Percentiles rank a stretch among this genome's conserved stretches.
phyloP scores from a whole-genome alignment of 352 stramenopile species.

The Lagenidium giganteum region DNA sequence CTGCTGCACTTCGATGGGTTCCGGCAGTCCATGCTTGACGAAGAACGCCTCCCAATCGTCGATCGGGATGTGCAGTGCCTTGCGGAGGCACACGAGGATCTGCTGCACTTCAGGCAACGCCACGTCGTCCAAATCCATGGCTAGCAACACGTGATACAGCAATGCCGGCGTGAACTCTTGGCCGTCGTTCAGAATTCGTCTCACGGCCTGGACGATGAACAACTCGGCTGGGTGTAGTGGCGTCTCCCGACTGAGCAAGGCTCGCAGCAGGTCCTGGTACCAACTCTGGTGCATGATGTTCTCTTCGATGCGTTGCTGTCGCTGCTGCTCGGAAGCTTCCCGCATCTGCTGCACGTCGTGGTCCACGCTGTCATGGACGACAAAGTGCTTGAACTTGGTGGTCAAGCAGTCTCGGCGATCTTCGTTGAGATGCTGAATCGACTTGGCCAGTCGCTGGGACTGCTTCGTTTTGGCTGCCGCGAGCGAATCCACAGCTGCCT shows the following conservation, averaged over 20 bases:
- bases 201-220: slow-evolving; percentile 51
- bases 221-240: slow-evolving; percentile 37
- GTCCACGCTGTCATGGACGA: slow-evolving; percentile 24
- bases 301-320: slow-evolving; percentile 18
- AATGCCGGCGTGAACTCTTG: slow-evolving; percentile 32
- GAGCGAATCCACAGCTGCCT: slow-evolving; percentile 38
- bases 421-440: slow-evolving; percentile 37
- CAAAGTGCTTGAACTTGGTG: slow-evolving; percentile 43
- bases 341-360: slow-evolving; percentile 50
- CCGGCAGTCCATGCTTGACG: slow-evolving; percentile 19
- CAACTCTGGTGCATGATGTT: slow-evolving; percentile 30
- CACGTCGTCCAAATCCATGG: slow-evolving; percentile 46
- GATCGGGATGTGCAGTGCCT: slow-evolving; percentile 21
- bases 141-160: slow-evolving; percentile 37
- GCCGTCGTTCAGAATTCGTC: slow-evolving; percentile 31
- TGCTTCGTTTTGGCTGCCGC: slow-evolving; percentile 37
- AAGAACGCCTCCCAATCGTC: slow-evolving; percentile 50
- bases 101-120: slow-evolving; percentile 34
- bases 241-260: slow-evolving; percentile 33
- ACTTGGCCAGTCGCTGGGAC: slow-evolving; percentile 26
- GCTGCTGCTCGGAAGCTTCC: slow-evolving; percentile 31
- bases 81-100: slow-evolving; percentile 40
- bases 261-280: slow-evolving; percentile 47
- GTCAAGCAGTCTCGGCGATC: slow-evolving; percentile 49
- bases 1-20: slow-evolving; percentile 26